phyloP scores from a whole-genome alignment of 23 red algal genomes.

The Gracilaria vermiculophylla region DNA sequence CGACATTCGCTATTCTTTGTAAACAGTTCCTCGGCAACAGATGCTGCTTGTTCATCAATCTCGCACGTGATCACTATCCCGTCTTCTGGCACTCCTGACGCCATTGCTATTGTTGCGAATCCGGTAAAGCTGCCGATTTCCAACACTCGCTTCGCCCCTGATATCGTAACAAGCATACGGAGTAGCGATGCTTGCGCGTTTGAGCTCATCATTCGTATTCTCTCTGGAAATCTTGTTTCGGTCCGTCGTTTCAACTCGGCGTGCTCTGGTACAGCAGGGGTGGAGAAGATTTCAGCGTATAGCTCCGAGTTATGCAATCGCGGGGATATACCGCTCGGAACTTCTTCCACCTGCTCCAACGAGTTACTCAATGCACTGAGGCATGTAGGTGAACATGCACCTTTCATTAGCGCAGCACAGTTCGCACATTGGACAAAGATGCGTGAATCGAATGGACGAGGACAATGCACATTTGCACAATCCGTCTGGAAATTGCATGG shows the following conservation, averaged over 20 bases:
- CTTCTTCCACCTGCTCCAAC: neutral
- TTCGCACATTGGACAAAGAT: slow-evolving; percentile 84
- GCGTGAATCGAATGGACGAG: slow-evolving; percentile 68
- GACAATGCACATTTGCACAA: slow-evolving; percentile 79
- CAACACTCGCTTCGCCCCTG: slow-evolving; percentile 59
- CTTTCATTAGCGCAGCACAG: slow-evolving; percentile 58
- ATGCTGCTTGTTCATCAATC: slow-evolving; percentile 54
- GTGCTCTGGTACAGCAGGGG: neutral
- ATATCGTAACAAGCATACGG: slow-evolving; percentile 51
- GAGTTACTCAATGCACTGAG: neutral
- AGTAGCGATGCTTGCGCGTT: slow-evolving; percentile 69
- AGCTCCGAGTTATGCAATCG: neutral
- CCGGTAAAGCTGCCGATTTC: slow-evolving; percentile 99
- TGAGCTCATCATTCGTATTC: slow-evolving; percentile 85
- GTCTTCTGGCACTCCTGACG: slow-evolving; percentile 36
- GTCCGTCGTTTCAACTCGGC: slow-evolving; percentile 30
- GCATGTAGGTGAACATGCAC: slow-evolving; percentile 64
- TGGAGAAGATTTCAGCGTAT: slow-evolving; percentile 50
- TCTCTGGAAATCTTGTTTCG: slow-evolving; percentile 2
- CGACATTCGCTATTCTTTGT: neutral
- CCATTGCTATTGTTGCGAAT: slow-evolving; percentile 84
- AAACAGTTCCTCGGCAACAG: slow-evolving; percentile 62
- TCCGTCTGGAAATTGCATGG: slow-evolving; percentile 70
- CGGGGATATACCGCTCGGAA: neutral
- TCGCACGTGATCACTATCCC: slow-evolving; percentile 73